phyloP scores from a whole-genome alignment of 2,329 filamentous ascomycete genomes.

The Orbilia blumenaviensis region DNA sequence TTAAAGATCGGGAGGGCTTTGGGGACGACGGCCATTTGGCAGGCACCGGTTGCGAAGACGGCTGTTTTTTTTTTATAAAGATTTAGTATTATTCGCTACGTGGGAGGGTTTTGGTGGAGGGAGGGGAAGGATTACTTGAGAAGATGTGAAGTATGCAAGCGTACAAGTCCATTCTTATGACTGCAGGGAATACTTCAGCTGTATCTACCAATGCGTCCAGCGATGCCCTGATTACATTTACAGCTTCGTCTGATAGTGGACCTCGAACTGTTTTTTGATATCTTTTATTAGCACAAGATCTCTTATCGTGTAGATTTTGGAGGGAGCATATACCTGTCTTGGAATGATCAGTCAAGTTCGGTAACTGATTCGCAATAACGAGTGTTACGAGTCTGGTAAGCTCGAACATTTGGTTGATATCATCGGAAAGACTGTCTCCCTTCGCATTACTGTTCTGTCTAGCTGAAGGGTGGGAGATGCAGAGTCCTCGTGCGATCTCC shows the following conservation, averaged over 20 bases:
- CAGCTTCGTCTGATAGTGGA: conserved; percentile 85
- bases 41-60: conserved; percentile 84
- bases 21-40: conserved; percentile 87
- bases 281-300: background rate
- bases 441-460: conserved; percentile 72
- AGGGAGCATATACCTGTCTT: conserved; percentile 51
- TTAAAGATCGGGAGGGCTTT: conserved; percentile 90
- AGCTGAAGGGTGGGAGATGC: conserved; percentile 89
- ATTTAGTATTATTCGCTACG: no score
- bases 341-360: conserved; percentile 70
- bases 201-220: conserved; percentile 91
- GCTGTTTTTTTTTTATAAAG: no score
- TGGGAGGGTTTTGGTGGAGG: background rate
- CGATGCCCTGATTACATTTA: conserved; percentile 79
- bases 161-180: conserved; percentile 95
- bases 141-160: conserved; percentile 98
- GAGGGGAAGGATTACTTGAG: conserved; percentile 65
- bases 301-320: background rate
- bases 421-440: conserved; percentile 86
- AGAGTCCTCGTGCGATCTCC: conserved; percentile 88
- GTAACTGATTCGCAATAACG: conserved; percentile 85
- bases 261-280: conserved; percentile 68
- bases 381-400: conserved; percentile 95
- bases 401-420: conserved; percentile 98
- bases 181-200: conserved; percentile 91